Evolutionary conservation across 768 basidiomycete species (phyloP), one percentile per base, ranked within the genome.

Genomic region (Postia placenta): DNA sequence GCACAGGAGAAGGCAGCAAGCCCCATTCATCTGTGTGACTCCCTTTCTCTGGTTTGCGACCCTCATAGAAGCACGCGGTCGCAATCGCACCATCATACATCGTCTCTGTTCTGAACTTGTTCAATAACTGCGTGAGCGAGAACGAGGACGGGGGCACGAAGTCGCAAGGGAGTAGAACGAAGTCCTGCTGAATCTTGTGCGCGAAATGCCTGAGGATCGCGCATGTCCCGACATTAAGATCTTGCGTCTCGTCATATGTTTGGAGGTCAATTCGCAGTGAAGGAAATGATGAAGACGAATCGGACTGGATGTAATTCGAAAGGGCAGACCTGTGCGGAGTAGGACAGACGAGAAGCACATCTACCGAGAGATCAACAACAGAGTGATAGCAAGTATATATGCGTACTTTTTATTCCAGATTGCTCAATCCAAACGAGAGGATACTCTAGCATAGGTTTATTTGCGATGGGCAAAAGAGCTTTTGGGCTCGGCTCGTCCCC

Each of bases 131-230:
- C 25, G 75, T 74, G 5, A 97, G 75, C 4, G 84, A 72, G n/a
- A 96, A 73, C 0, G 78, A 69, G 0, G 83, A 70, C 0, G 92
- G 85, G 7, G 92, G 84, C 19, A 92, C 75, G 43, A 96, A 89
- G 64, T 97, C 94, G 61, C 92, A 96, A 5, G 94, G 87, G 1
- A 97, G 76, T 20, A 97, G 66, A 35, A 96, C 78, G 64, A 96
- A 94, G 65, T 96, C 94, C 51, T 81, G 81, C 53, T 77, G 74
- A 53, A 94, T 92, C 42, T 83, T 81, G 42, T 63, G 69, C 9
- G 87, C 75, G 64, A 93, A 90, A 60, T 91, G 80, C 45, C 81
- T 78, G 50, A 95, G 74, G 22, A 94, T 73, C 19, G 79, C 73
- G 53, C 85, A 87, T 2, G 88, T 91, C 37, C 88, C 90, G 5